Conservation (phyloP, 495 filamentous ascomycete genomes). For the Hypoxylon fragiforme region DNA sequence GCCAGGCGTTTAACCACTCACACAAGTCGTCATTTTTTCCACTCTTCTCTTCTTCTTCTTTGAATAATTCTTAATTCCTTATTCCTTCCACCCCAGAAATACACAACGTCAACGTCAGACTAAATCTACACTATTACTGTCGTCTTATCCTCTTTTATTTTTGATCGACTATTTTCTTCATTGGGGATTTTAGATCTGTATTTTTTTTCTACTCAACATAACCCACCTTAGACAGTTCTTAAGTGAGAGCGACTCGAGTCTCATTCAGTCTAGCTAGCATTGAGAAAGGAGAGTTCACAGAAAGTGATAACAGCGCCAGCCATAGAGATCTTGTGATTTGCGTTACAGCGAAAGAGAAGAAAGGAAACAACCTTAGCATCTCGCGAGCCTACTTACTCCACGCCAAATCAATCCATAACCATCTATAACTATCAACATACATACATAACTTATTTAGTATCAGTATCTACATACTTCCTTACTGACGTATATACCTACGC, state of each 20-base stretch:
- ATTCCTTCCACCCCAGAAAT: not conserved
- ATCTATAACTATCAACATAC: not conserved
- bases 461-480: not conserved
- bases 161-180: not conserved
- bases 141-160: slow-evolving; percentile 4
- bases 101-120: slow-evolving; percentile 1
- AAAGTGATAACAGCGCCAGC: slow-evolving; percentile 6
- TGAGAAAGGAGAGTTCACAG: slow-evolving; percentile 4
- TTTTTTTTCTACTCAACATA: not conserved
- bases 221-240: slow-evolving; percentile 21
- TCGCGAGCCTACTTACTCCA: slow-evolving; percentile 10
- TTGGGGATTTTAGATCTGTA: slow-evolving; percentile 23
- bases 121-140: slow-evolving; percentile 12
- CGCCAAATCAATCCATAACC: not conserved
- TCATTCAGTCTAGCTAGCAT: slow-evolving; percentile 12
- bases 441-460: not conserved
- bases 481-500: not conserved
- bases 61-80: slow-evolving; percentile 32
- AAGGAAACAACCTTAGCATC: slow-evolving; percentile 6
- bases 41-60: slow-evolving; percentile 27
- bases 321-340: slow-evolving; percentile 29
- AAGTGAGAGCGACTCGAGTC: slow-evolving; percentile 16
- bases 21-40: slow-evolving; percentile 36
- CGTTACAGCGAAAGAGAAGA: slow-evolving; percentile 28
- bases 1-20: slow-evolving; percentile 26